Percentiles rank a stretch among this genome's conserved stretches.
Conservation (phyloP, 1,284 basidiomycete species). For the Afroboletus lepidellus region DNA sequence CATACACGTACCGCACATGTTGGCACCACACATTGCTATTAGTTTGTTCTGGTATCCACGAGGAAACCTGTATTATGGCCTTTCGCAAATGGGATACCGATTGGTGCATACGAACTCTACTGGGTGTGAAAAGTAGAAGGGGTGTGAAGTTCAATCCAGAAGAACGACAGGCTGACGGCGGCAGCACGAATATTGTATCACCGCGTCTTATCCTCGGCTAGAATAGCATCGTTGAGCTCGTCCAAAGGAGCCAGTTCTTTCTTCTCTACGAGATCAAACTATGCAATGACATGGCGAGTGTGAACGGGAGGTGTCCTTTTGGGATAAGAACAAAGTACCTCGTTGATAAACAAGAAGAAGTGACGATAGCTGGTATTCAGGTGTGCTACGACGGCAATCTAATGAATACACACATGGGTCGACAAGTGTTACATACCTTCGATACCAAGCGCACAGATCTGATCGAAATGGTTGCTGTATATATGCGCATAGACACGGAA, state of each 20-base stretch:
- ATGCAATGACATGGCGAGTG: constrained; percentile 2
- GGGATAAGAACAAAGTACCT: constrained; percentile 51
- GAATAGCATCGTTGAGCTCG: constrained; percentile 94
- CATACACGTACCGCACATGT: constrained; percentile 2
- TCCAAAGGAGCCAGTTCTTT: constrained; percentile 95
- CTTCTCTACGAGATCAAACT: constrained; percentile 97
- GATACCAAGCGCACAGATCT: constrained; percentile 96
- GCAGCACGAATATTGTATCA: no score
- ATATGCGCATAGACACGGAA: constrained; percentile 99
- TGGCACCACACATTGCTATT: constrained; percentile 5
- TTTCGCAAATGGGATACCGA: constrained; percentile 14
- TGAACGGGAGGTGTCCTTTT: constrained; percentile 5
- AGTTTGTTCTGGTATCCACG: background rate
- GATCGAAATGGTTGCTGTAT: constrained; percentile 99
- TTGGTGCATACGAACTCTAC: constrained; percentile 7
- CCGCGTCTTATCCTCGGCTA: constrained; percentile 77
- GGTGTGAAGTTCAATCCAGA: background rate
- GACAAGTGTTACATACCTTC: constrained; percentile 64
- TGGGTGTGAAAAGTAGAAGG: background rate
- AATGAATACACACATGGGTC: background rate
- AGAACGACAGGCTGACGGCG: background rate
- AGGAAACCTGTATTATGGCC: constrained; percentile 13
- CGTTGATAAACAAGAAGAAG: constrained; percentile 95
- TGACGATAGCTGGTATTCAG: constrained; percentile 98
- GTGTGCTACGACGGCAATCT: constrained; percentile 66